Evolutionary conservation across 345 rosid genomes (phyloP), one percentile per base, ranked within the genome.

Genomic region (Citrus hindsii): DNA sequence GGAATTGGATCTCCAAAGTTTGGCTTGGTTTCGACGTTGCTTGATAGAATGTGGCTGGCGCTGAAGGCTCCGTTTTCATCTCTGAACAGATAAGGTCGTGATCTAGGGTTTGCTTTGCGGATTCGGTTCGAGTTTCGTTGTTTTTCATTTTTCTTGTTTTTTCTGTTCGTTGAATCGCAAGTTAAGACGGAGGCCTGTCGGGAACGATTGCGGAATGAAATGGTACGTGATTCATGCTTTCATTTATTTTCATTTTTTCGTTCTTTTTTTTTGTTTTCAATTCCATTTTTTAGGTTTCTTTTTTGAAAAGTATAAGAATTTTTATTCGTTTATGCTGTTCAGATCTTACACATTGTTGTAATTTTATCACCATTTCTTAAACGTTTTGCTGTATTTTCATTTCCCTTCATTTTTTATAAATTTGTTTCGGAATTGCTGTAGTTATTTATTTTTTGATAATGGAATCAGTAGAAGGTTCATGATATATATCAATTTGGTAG

Each of bases 11-110:
- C 98, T 93, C 90, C 75, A 71, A 46, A 66, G 82, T 81, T 82
- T 83, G 90, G 78, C 88, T 48, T 76, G 69, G 89, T 81, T 77
- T 79, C 73, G 76, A 64, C 67, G 78, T 79, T 67, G 81, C 86
- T 81, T 75, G 59, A 55, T 84, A 76, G 89, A 97, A 97, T 97
- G 99, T 93, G 96, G 98, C 55, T 86, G 82, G 67, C 69, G 67
- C 67, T 86, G 73, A 77, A 71, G 81, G 82, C 76, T 75, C 73
- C 76, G 63, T 67, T 74, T 81, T 83, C 88, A 83, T 77, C 81
- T 69, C 55, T 66, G 3, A 28, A 78, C 32, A 86, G 62, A 30
- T 74, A 32, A 86, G 83, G 87, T 87, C 91, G 89, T 89, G 93
- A 90, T 90, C 91, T 94, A 92, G 95, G 92, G 90, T 88, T 89